Conservation (phyloP, 345 rosid species). For the Eucalyptus erythrocorys region DNA sequence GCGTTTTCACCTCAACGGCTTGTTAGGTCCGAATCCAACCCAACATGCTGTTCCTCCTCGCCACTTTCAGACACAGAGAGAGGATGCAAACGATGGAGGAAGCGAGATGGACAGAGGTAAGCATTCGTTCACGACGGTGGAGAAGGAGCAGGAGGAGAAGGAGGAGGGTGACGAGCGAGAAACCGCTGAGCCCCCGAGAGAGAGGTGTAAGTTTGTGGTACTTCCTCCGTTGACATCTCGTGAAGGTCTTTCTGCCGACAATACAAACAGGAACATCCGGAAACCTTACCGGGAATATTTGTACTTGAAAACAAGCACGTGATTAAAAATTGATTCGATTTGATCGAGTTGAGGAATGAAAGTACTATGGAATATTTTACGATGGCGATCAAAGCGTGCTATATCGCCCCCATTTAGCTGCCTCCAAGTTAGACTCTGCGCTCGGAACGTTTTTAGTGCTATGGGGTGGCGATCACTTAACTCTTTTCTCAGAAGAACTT, state of each 20-base stretch:
- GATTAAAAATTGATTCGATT: not conserved
- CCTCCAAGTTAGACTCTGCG: not conserved
- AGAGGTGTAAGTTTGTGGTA: not conserved
- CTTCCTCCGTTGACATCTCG: not conserved
- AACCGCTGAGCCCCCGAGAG: not conserved
- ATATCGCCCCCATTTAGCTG: not conserved
- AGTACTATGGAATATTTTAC: not conserved
- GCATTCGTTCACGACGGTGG: not conserved
- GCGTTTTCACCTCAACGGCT: not conserved
- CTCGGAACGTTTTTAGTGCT: not conserved
- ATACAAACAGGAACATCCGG: not conserved
- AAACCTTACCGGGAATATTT: not conserved
- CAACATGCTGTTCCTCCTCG: too few species aligned
- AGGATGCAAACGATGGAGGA: not conserved
- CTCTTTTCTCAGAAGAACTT: not conserved
- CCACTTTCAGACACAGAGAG: too few species aligned
- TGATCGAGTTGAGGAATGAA: not conserved
- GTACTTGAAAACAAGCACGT: not conserved
- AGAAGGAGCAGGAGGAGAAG: not conserved
- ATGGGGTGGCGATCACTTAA: not conserved
- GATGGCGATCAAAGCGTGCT: not conserved
- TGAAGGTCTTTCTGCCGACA: not conserved
- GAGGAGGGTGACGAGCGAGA: not conserved
- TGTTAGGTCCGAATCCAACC: too few species aligned
- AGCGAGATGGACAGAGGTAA: not conserved